phyloP scores from a whole-genome alignment of 2,329 filamentous ascomycete species.

The Aspergillus sp. region DNA sequence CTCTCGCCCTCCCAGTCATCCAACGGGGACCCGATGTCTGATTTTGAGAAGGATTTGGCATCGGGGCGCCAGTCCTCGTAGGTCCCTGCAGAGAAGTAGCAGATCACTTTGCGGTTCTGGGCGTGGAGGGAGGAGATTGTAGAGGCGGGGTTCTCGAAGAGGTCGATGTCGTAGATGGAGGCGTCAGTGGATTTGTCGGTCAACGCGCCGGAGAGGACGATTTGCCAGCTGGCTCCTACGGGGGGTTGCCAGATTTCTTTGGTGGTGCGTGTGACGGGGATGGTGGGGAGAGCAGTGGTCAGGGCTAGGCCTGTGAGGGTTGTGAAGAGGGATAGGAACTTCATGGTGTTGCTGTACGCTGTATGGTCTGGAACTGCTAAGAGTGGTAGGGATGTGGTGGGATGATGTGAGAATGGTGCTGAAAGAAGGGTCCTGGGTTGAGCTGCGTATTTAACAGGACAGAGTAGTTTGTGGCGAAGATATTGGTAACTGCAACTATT shows the following conservation, averaged over 20 bases:
- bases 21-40: constrained; percentile 56
- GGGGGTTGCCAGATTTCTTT: constrained; percentile 52
- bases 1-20: constrained; percentile 66
- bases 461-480: too few relatives aligned
- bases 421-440: too few relatives aligned
- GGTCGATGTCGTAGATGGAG: constrained; percentile 50
- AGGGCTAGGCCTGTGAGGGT: too few relatives aligned
- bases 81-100: constrained; percentile 73
- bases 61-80: constrained; percentile 66
- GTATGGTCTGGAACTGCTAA: too few relatives aligned
- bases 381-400: too few relatives aligned
- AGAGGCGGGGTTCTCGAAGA: constrained; percentile 52
- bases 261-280: too few relatives aligned
- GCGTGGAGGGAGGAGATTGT: constrained; percentile 51
- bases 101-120: constrained; percentile 63
- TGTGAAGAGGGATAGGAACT: too few relatives aligned
- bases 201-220: constrained; percentile 50
- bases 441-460: too few relatives aligned
- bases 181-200: constrained; percentile 37
- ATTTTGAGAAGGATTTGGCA: constrained; percentile 54
- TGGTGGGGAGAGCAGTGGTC: too few relatives aligned
- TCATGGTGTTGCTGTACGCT: too few relatives aligned
- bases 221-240: constrained; percentile 60
- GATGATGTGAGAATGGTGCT: too few relatives aligned
- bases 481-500: too few relatives aligned